Base-by-base conservation (phyloP, 2,329 filamentous ascomycete genomes). In the Stagonosporopsis rhizophila region DNA sequence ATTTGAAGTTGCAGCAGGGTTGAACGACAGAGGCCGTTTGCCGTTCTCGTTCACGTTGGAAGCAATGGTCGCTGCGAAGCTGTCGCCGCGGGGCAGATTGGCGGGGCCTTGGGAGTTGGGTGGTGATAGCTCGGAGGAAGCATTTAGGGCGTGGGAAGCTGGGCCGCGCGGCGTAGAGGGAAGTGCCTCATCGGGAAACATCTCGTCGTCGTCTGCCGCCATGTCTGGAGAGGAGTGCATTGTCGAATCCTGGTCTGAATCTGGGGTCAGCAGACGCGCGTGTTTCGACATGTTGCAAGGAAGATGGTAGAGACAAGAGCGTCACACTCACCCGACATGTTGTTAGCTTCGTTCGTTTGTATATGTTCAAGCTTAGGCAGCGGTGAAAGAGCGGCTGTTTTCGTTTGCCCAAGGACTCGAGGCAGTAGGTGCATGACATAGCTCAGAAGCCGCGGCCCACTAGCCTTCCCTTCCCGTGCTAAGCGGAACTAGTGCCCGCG, bases 231-330 rank as follows among this genome's bases (percentile, higher is more conserved):
- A 70, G 40, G 81, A 83, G 58, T 80, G 78, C 83, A 85, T 85
- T 57, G 81, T 81, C 27, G 81, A 83, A 75, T 85, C 83, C 40
- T 82, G 71, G 66, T 85, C 82, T 81, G 64, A 46, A 27, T 30
- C 32, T 19, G 65, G 55, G 23, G 62, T 62, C 41, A 66, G 61
- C 42, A 48, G 22, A 48, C 55, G 52, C 20, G 6, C 38, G 37
- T 55, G 59, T 38, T 58, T 62, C 17, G 56, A n/a, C 62, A 67
- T 66, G 44, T 37, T 41, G 38, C 47, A 23, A 9, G 23, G 7
- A 35, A 27, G 27, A 17, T 46, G 23, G 32, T 37, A n/a, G n/a
- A 15, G 14, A 12, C 9, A 32, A 5, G 5, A 30, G 12, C 8
- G 2, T 25, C 22, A 11, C 0, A 20, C 55, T 46, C 20, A 53